A percentile compares a stretch with the other conserved stretches of the same genome.
These are phyloP conservation scores for Cucurbita argyrosperma DNA, from an alignment of 306 rosid species.

Conservation along the genomic window DNA sequence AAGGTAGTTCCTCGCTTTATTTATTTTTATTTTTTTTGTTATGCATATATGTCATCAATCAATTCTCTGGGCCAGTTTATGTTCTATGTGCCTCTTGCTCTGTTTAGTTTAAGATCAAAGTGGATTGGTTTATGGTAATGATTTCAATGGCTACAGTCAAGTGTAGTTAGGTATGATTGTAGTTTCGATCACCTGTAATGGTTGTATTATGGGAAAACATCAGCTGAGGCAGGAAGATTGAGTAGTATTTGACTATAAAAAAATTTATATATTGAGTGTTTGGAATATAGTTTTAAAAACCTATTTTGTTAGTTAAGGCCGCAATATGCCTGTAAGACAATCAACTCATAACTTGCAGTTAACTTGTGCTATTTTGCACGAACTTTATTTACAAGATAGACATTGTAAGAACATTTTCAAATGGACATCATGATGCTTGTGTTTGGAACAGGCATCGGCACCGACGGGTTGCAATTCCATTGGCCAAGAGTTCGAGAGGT, in stretches of 20 bases:
- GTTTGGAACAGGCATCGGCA: conserved; percentile 39
- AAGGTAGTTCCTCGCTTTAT: conserved; percentile 21
- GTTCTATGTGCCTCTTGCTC: not conserved
- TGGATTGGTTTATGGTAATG: not conserved
- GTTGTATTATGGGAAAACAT: not conserved
- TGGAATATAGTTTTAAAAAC: not conserved
- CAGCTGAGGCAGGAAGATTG: not conserved
- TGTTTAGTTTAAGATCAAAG: not conserved
- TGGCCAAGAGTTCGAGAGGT: conserved; percentile 29
- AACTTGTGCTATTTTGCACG: not conserved
- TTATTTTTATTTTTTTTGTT: not conserved
- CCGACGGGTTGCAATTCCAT: conserved; percentile 32
- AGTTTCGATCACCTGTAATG: not conserved
- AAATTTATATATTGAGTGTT: not conserved
- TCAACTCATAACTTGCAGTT: not conserved
- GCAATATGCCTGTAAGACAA: not conserved
- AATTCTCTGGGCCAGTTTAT: not conserved
- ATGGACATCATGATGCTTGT: conserved; percentile 6
- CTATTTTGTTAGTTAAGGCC: not conserved
- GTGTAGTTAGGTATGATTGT: not conserved
- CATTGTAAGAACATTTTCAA: not conserved
- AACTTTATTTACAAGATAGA: not conserved
- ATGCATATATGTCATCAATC: not conserved
- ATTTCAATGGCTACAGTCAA: not conserved
- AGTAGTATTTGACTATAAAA: not conserved